phyloP scores from a whole-genome alignment of 2,329 filamentous ascomycete genomes.

The Verticillium albo-atrum region DNA sequence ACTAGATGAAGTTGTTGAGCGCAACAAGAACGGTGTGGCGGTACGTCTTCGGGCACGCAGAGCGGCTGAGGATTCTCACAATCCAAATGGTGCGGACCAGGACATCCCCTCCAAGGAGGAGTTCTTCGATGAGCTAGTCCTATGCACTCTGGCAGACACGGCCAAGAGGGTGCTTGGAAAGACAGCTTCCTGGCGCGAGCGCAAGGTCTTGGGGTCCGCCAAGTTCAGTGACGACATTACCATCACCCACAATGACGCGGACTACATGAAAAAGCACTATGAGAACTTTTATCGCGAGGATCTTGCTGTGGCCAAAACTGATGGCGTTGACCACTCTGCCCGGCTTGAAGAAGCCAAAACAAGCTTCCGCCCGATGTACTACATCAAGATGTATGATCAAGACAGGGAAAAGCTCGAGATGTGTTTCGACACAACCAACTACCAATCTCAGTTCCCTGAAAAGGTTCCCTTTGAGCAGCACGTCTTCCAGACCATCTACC shows the following conservation, averaged over 20 bases:
- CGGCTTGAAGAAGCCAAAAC: constrained; percentile 36
- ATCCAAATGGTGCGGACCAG: constrained; percentile 27
- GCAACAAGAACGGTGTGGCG: constrained; percentile 45
- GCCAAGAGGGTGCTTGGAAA: constrained; percentile 53
- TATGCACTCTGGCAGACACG: constrained; percentile 58
- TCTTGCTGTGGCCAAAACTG: constrained; percentile 36
- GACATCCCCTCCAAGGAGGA: constrained; percentile 52
- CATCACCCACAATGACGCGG: constrained; percentile 58
- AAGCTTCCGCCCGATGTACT: constrained; percentile 57
- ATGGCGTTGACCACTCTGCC: constrained; percentile 31
- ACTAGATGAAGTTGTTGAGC: constrained; percentile 43
- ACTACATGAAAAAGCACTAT: constrained; percentile 63
- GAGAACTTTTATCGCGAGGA: constrained; percentile 50
- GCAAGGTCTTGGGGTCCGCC: constrained; percentile 59
- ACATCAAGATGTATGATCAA: constrained; percentile 51
- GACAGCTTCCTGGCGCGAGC: constrained; percentile 54
- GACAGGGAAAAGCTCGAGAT: constrained; percentile 56
- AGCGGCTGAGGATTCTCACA: constrained; percentile 23
- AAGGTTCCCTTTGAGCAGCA: constrained; percentile 30
- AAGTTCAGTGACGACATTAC: constrained; percentile 64
- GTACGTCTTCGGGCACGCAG: constrained; percentile 39
- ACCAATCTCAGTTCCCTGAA: constrained; percentile 62
- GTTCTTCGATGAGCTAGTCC: constrained; percentile 57
- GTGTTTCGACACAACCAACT: constrained; percentile 68
- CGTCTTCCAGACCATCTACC: constrained; percentile 42